A percentile compares a stretch with the other conserved stretches of the same genome.
These are phyloP conservation scores for Nelumbo lutea DNA, from an alignment of 164 flowering plant genomes.

Conservation along the genomic window DNA sequence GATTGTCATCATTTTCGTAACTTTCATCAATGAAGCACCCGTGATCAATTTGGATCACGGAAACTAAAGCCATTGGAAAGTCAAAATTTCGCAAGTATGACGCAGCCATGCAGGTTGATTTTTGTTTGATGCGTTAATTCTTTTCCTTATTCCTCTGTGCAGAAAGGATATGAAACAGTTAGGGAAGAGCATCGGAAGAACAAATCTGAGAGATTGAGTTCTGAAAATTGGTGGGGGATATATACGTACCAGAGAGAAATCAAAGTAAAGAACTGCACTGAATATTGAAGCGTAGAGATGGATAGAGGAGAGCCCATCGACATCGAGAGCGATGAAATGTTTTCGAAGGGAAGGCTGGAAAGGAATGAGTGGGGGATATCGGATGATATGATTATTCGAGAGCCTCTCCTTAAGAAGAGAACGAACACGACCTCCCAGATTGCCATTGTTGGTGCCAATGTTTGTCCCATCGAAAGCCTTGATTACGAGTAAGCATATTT, in stretches of 20 bases:
- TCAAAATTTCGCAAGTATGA: too few species aligned
- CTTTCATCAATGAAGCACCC: too few species aligned
- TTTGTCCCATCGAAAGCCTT: conserved; percentile 66
- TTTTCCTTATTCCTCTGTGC: neutral
- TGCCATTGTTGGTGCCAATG: conserved; percentile 73
- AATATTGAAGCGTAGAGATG: conserved; percentile 15
- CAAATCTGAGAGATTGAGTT: neutral
- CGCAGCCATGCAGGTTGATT: too few species aligned
- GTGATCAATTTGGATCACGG: too few species aligned
- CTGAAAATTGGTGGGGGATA: neutral
- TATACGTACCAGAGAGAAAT: too few species aligned
- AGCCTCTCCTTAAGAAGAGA: conserved; percentile 47
- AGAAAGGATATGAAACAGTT: neutral
- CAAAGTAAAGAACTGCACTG: too few species aligned
- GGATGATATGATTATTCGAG: conserved; percentile 20
- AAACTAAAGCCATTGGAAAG: too few species aligned
- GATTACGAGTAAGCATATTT: conserved; percentile 63
- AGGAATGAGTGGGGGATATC: conserved; percentile 22
- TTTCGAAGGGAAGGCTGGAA: conserved; percentile 15
- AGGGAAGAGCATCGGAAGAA: neutral
- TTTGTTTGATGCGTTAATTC: too few species aligned
- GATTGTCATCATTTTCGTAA: too few species aligned
- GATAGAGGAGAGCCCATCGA: conserved; percentile 24
- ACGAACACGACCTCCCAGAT: conserved; percentile 64
- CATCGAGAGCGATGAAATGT: conserved; percentile 26